Evolutionary conservation across 768 basidiomycete genomes (phyloP).

Genomic region (Porpolomopsis calyptriformis): DNA sequence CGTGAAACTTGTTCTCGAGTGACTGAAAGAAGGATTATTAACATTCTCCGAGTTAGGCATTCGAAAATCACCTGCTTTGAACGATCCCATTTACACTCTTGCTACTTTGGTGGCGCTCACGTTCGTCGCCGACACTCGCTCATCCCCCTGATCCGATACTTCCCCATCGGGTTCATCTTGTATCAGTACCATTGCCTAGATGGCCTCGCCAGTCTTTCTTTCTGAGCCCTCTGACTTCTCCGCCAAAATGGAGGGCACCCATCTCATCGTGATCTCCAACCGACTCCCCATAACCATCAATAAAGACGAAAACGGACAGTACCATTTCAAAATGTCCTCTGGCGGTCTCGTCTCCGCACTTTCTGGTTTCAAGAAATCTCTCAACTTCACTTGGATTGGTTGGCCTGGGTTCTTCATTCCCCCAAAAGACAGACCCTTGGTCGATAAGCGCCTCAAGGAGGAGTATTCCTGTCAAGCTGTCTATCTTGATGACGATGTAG

Average conservation of each 20-base stretch:
- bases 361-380: slow-evolving; percentile 94
- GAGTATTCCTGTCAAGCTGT: slow-evolving; percentile 98
- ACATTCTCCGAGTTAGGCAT: background rate
- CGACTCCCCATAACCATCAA: slow-evolving; percentile 91
- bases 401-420: slow-evolving; percentile 96
- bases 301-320: slow-evolving; percentile 86
- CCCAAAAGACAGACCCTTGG: slow-evolving; percentile 76
- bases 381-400: slow-evolving; percentile 96
- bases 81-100: too few relatives aligned
- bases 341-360: slow-evolving; percentile 97
- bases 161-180: slow-evolving; percentile 1
- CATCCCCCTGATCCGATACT: background rate
- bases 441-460: slow-evolving; percentile 86
- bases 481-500: slow-evolving; percentile 94
- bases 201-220: background rate
- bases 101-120: background rate
- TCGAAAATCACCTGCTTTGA: too few relatives aligned
- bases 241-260: slow-evolving; percentile 20
- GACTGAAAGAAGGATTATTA: too few relatives aligned
- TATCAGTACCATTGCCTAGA: background rate
- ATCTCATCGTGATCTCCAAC: slow-evolving; percentile 93
- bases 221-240: background rate
- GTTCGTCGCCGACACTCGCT: background rate
- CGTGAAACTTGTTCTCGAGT: too few relatives aligned
- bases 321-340: slow-evolving; percentile 98